Evolutionary conservation across 805 yeast species (phyloP).

Genomic region (Ogataea ganodermae): DNA sequence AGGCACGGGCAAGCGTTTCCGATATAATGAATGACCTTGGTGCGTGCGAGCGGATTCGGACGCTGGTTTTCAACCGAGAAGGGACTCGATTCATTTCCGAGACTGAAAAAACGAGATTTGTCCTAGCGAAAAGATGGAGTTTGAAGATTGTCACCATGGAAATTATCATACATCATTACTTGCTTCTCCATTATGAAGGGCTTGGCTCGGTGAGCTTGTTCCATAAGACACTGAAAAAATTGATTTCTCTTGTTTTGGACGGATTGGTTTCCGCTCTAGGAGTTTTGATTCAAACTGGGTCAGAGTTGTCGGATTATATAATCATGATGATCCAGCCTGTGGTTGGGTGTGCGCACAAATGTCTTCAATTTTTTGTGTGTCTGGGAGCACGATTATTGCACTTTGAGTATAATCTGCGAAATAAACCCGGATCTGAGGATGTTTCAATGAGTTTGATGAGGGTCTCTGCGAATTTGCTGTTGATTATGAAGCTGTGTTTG

Average conservation of each 20-base stretch:
- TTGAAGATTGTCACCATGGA: constrained; percentile 15
- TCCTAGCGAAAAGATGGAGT: constrained; percentile 4
- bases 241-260: background rate
- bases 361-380: constrained; percentile 16
- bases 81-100: background rate
- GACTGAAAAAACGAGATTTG: background rate
- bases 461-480: background rate
- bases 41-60: constrained; percentile 12
- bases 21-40: constrained; percentile 25
- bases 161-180: constrained; percentile 18
- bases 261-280: constrained; percentile 9
- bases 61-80: constrained; percentile 2
- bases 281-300: constrained; percentile 6
- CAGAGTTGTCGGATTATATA: constrained; percentile 13
- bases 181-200: constrained; percentile 24
- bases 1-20: constrained; percentile 22
- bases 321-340: constrained; percentile 13
- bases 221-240: constrained; percentile 7
- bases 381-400: constrained; percentile 15
- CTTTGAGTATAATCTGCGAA: constrained; percentile 7
- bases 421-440: no score
- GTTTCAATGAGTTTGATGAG: background rate
- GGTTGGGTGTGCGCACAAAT: constrained; percentile 12
- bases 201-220: constrained; percentile 4
- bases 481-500: constrained; percentile 12